Evolutionary conservation across 1,139 yeast genomes (phyloP), one percentile per base, ranked within the genome.

Genomic region (Ogataea hybrid): DNA sequence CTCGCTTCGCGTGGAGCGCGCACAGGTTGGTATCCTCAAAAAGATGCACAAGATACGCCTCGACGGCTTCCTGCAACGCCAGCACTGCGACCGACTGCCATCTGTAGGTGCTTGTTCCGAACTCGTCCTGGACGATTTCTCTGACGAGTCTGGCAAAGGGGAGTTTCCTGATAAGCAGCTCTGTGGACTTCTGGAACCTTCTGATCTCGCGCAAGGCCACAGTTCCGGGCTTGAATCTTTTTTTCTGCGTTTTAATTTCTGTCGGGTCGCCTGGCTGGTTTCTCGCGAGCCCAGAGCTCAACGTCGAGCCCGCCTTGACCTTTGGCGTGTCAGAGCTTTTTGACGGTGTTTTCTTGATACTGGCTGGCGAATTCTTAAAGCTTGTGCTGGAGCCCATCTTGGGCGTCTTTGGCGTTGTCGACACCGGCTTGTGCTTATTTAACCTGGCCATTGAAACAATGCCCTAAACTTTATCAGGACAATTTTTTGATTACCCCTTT

Each of bases 61-160:
- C 97, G 32, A 92, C 79, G 0, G 97, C 96, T 58, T 90, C 97
- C 58, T 90, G 97, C 28, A 90, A 67, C 2, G 97, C 97, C 58
- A 85, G 59, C 12, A 90, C 75, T 1, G 97, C 97, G 56, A 84
- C 79, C 16, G 89, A 79, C 59, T 90, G 96, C 96, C 97, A 90
- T 57, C 94, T 75, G 40, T 86, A 68, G 14, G 81, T 81, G 46
- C 77, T 75, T 35, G 77, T 80, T 9, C 81, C 81, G 28, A 75
- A 74, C 27, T 62, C 68, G 44, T 81, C 81, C 40, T 79, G 79
- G 1, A 95, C 86, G 2, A 90, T 84, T 52, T 90, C 97, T 45
- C 88, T 77, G 6, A 84, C 82, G 27, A 89, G 69, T 48, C 96
- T 71, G 2, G 96, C 94, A 71, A 90, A 90, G n/a, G 97, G 97